These are phyloP conservation scores for Arthrobotrys entomopaga DNA, from an alignment of 2,329 filamentous ascomycete species.

Conservation along the genomic window DNA sequence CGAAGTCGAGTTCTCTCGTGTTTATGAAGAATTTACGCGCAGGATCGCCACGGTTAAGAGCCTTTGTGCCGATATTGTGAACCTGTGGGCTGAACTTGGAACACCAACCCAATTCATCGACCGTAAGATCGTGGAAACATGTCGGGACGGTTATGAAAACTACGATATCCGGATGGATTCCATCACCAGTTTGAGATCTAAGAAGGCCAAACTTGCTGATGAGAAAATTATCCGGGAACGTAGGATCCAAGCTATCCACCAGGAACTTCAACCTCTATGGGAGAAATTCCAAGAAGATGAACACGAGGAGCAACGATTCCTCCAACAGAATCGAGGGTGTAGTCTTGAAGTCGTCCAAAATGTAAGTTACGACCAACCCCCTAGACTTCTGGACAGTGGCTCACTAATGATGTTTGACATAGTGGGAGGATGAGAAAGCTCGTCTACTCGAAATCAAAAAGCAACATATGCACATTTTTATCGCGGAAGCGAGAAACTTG, in stretches of 20 bases:
- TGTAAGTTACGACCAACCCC: constrained; percentile 32
- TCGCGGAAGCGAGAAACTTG: constrained; percentile 89
- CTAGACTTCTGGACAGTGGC: neutral
- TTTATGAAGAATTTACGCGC: constrained; percentile 95
- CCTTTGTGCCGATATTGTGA: constrained; percentile 84
- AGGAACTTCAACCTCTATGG: constrained; percentile 87
- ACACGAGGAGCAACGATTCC: constrained; percentile 82
- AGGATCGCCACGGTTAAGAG: constrained; percentile 80
- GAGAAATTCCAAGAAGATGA: constrained; percentile 85
- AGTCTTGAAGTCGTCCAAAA: constrained; percentile 68
- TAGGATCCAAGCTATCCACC: constrained; percentile 77
- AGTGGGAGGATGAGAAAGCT: constrained; percentile 89
- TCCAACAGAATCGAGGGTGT: constrained; percentile 87
- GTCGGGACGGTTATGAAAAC: constrained; percentile 65
- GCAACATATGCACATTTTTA: constrained; percentile 93
- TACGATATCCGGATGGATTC: constrained; percentile 86
- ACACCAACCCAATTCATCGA: constrained; percentile 95
- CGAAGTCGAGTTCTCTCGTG: constrained; percentile 88
- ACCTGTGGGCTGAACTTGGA: constrained; percentile 93
- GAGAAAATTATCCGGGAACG: constrained; percentile 89
- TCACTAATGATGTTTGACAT: constrained; percentile 64
- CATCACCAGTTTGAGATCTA: constrained; percentile 74
- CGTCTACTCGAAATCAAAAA: constrained; percentile 91
- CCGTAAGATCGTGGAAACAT: constrained; percentile 83
- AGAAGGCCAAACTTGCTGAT: constrained; percentile 82